Conservation (phyloP, 1,139 yeast genomes). For the Geotrichum histeridarum region DNA sequence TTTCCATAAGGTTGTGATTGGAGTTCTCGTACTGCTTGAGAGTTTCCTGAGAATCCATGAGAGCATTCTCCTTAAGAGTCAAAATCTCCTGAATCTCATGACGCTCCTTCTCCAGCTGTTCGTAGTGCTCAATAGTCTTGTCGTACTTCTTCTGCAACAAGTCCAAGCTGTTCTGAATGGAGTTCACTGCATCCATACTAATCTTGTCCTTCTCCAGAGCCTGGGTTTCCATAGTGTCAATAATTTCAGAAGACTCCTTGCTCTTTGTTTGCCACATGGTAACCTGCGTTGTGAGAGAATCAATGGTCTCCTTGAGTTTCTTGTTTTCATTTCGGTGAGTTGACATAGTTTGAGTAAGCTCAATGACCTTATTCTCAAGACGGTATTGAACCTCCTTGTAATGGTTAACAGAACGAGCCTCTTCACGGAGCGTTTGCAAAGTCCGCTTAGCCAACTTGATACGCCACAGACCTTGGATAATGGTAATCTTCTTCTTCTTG, state of each 20-base stretch:
- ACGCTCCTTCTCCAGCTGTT: constrained; percentile 60
- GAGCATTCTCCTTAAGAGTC: constrained; percentile 56
- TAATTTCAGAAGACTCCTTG: constrained; percentile 29
- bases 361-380: constrained; percentile 92
- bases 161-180: constrained; percentile 45
- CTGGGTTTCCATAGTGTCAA: constrained; percentile 42
- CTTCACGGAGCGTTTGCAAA: constrained; percentile 60
- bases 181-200: constrained; percentile 51
- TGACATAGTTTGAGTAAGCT: constrained; percentile 79
- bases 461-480: constrained; percentile 74
- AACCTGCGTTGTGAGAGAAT: constrained; percentile 42
- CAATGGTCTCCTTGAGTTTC: constrained; percentile 59
- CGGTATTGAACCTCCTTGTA: constrained; percentile 87
- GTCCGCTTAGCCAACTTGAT: constrained; percentile 66
- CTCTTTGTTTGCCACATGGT: constrained; percentile 35
- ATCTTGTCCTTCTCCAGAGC: constrained; percentile 53
- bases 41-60: constrained; percentile 31
- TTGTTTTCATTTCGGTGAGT: constrained; percentile 76
- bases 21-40: constrained; percentile 33
- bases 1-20: constrained; percentile 47
- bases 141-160: constrained; percentile 51
- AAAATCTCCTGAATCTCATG: constrained; percentile 56
- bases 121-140: constrained; percentile 58
- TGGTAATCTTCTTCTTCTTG: constrained; percentile 51
- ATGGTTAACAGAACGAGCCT: constrained; percentile 87